Evolutionary conservation across 169 alveolate genomes (phyloP).

Genomic region (Cryptosporidium andersoni): DNA sequence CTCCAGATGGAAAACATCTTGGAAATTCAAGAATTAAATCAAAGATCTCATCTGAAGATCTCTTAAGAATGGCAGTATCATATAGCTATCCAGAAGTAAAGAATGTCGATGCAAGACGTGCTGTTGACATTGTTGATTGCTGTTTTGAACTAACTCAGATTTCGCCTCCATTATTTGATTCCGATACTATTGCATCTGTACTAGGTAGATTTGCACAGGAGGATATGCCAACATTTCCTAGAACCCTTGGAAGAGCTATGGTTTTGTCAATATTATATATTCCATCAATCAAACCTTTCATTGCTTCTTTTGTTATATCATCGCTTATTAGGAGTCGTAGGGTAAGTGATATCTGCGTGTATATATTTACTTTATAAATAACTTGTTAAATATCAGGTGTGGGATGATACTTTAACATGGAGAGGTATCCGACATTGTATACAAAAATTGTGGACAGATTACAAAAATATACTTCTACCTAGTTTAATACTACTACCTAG

Average conservation of each 20-base stretch:
- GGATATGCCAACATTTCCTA: constrained; percentile 43
- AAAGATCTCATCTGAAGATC: constrained; percentile 21
- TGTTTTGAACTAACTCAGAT: constrained; percentile 57
- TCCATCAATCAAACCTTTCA: constrained; percentile 50
- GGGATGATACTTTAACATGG: constrained; percentile 71
- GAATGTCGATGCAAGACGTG: constrained; percentile 22
- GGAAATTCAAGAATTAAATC: background rate
- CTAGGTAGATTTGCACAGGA: constrained; percentile 66
- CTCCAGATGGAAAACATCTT: background rate
- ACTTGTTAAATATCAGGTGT: background rate
- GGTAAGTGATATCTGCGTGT: background rate
- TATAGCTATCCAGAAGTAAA: constrained; percentile 45
- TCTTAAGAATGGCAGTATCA: constrained; percentile 29
- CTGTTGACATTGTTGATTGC: constrained; percentile 55
- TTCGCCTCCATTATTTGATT: constrained; percentile 53
- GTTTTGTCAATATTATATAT: constrained; percentile 44
- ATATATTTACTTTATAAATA: too few species aligned
- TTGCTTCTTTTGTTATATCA: constrained; percentile 55
- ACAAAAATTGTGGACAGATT: constrained; percentile 64
- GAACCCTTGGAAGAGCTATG: constrained; percentile 66
- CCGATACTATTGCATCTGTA: constrained; percentile 65
- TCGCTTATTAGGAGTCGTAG: constrained; percentile 46
- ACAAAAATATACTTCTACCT: constrained; percentile 45
- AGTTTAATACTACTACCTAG: constrained; percentile 53
- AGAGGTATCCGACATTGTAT: constrained; percentile 58